Conservation (phyloP, 352 stramenopile species). For the Pythium oligandrum region DNA sequence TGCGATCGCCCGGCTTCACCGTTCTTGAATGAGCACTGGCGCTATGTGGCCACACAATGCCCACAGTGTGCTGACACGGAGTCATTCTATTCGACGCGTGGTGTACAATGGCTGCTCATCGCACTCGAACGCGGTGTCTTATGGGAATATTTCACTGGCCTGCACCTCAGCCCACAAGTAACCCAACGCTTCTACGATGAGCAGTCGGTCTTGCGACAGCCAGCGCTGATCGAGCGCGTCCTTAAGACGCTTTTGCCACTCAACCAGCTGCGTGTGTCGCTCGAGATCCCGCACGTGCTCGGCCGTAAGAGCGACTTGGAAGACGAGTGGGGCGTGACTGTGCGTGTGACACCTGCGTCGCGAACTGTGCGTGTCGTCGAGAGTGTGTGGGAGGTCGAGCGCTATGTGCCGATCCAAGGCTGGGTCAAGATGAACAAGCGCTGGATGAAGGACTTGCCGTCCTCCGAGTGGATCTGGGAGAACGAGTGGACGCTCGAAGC, state of each 20-base stretch:
- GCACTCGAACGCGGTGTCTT: conserved; percentile 57
- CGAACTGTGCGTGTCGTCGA: conserved; percentile 46
- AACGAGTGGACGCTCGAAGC: conserved; percentile 61
- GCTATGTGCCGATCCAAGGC: conserved; percentile 66
- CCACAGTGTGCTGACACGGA: conserved; percentile 46
- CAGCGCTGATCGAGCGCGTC: conserved; percentile 37
- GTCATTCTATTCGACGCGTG: conserved; percentile 62
- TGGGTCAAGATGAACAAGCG: conserved; percentile 64
- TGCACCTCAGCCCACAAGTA: conserved; percentile 35
- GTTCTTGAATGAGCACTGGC: conserved; percentile 51
- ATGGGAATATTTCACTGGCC: conserved; percentile 47
- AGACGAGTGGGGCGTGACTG: conserved; percentile 28
- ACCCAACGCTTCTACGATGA: conserved; percentile 58
- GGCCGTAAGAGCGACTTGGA: conserved; percentile 40
- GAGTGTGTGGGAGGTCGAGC: conserved; percentile 65
- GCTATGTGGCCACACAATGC: conserved; percentile 51
- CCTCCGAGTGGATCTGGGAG: conserved; percentile 80
- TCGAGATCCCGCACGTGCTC: conserved; percentile 51
- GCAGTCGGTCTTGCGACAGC: conserved; percentile 37
- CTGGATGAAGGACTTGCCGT: conserved; percentile 51
- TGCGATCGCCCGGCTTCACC: conserved; percentile 41
- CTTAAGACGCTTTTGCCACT: conserved; percentile 44
- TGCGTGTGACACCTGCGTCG: not conserved
- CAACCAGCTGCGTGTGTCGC: conserved; percentile 35
- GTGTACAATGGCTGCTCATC: conserved; percentile 65